Evolutionary conservation across 208 protist genomes (phyloP), one percentile per base, ranked within the genome.

Genomic region (Blechomonas ayalai): DNA sequence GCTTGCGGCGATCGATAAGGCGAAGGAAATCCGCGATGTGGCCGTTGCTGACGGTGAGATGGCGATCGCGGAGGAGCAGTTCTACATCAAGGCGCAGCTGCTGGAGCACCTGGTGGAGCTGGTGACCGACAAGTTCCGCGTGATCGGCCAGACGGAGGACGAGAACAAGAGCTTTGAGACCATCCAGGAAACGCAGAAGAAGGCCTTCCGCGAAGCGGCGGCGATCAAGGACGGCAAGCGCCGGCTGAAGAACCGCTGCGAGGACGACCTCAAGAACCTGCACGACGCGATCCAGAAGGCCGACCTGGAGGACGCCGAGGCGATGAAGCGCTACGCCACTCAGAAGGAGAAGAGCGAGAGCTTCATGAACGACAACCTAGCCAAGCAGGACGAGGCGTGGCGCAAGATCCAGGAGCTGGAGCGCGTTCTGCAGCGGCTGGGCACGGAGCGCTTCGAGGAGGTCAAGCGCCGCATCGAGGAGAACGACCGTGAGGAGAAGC

Each of bases 401-500:
- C 67, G 73, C 64, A 73, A 70, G 52, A 87, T 87, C 52, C 78
- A 87, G 67, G 73, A 87, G 40, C 63, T 82, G 27, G 77, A 86
- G 73, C 72, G 77, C 26, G 48, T 67, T 66, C 66, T 86, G 48
- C 78, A 87, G 67, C 60, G 65, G 42, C 58, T 82, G n/a, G 78
- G 78, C 37, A 81, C 67, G 32, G 78, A 87, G 46, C 73, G 78
- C 25, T 87, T 87, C 53, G 78, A 87, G 26, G 78, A 87, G 61
- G 78, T 87, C 59, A 87, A 82, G 74, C 78, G 78, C 40, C 73
- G 78, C 32, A 82, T 88, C 36, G 79, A 89, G 72, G 79, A 84
- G 72, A 82, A 61, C 43, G 73, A 82, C 60, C 71, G 80, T 33
- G 80, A 89, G 74, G 65, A 84, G 58, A 82, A 79, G 59, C 66